phyloP scores from a whole-genome alignment of 108 stramenopile species.

The Cyclostephanos invisitatus region DNA sequence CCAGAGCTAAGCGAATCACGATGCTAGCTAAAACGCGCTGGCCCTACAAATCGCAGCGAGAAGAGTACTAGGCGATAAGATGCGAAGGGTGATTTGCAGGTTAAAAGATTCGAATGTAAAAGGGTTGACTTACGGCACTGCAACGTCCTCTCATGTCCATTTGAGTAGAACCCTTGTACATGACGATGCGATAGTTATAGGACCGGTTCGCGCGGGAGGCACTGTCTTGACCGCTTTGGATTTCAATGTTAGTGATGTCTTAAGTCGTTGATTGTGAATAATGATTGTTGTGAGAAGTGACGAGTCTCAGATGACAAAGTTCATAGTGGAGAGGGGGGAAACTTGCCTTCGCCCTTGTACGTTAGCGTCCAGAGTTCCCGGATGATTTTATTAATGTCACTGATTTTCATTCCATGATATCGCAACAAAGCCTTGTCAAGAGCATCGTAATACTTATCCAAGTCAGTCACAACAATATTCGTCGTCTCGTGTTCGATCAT shows the following conservation, averaged over 20 bases:
- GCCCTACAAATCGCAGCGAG: conserved; percentile 43
- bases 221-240: conserved; percentile 89
- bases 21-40: conserved; percentile 95
- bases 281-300: not conserved
- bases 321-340: not conserved
- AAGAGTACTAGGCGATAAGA: not conserved
- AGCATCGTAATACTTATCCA: conserved; percentile 91
- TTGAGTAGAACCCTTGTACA: conserved; percentile 85
- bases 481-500: conserved; percentile 93
- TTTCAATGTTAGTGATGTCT: conserved; percentile 96
- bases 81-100: conserved; percentile 11
- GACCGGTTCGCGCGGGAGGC: conserved; percentile 62
- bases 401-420: conserved; percentile 94
- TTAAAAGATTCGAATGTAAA: conserved; percentile 55
- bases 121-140: conserved; percentile 70
- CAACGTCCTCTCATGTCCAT: conserved; percentile 99
- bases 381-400: conserved; percentile 98
- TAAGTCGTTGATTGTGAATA: not conserved
- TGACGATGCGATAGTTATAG: conserved; percentile 99
- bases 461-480: conserved; percentile 86
- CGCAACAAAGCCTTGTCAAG: conserved; percentile 91
- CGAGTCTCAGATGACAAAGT: not conserved
- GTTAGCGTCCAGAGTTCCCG: conserved; percentile 95
- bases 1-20: conserved; percentile 98
- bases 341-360: conserved; percentile 88